Percentiles rank a stretch among this genome's conserved stretches.
phyloP scores from a whole-genome alignment of 495 filamentous ascomycete genomes.

The Trichocladium uniseriatum region DNA sequence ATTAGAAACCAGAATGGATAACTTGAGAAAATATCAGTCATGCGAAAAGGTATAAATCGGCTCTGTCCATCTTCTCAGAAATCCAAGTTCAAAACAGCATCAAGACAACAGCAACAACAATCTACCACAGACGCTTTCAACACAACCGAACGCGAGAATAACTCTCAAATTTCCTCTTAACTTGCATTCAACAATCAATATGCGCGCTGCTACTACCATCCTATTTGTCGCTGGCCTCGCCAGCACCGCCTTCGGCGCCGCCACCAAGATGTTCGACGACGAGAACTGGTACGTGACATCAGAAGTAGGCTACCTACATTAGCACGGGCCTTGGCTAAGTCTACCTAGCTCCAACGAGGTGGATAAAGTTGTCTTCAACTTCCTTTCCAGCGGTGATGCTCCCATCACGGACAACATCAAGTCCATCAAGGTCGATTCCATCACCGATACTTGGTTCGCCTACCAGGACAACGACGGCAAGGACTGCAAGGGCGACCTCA shows the following conservation, averaged over 20 bases:
- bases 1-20: too few species aligned
- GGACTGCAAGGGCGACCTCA: conserved; percentile 10
- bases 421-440: conserved; percentile 6
- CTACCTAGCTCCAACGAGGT: conserved; percentile 3
- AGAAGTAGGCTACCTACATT: too few species aligned
- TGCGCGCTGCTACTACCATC: background rate
- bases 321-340: too few species aligned
- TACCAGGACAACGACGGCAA: conserved; percentile 9
- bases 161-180: background rate
- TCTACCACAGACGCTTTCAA: too few species aligned
- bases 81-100: too few species aligned
- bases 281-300: conserved; percentile 10
- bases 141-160: too few species aligned
- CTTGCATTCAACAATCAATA: background rate
- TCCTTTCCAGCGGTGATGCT: conserved; percentile 5
- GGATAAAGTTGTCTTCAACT: conserved; percentile 9
- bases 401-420: conserved; percentile 13
- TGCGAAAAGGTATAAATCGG: too few species aligned
- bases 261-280: conserved; percentile 13
- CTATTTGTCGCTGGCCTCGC: conserved; percentile 5
- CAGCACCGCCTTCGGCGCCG: conserved; percentile 10
- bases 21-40: too few species aligned
- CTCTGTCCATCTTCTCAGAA: too few species aligned
- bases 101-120: too few species aligned
- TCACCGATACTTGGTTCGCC: conserved; percentile 4